A percentile compares a stretch with the other conserved stretches of the same genome.
Evolutionary conservation across 441 rosid species (phyloP).

Genomic region (Corymbia calophylla): DNA sequence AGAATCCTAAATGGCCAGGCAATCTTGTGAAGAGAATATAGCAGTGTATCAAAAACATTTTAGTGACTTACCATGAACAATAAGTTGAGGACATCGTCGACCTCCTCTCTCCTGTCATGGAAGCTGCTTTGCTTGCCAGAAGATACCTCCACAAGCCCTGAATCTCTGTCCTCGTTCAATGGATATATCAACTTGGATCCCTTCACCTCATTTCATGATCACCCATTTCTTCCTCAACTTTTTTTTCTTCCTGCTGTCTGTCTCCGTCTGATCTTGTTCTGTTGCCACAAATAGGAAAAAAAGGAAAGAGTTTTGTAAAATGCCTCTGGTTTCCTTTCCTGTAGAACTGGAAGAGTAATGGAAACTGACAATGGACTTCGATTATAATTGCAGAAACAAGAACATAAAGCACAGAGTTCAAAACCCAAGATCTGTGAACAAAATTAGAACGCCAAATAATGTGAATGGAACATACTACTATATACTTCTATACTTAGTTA

Average conservation of each 20-base stretch:
- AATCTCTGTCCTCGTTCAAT: neutral
- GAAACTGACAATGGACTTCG: neutral
- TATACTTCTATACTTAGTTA: neutral
- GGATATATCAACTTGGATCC: neutral
- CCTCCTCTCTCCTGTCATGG: constrained; percentile 50
- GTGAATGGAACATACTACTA: neutral
- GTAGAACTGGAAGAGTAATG: neutral
- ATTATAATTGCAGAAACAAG: neutral
- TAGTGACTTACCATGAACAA: constrained; percentile 6
- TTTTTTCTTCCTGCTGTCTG: neutral
- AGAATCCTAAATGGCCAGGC: no score
- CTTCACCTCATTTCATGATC: neutral
- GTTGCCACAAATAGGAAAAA: neutral
- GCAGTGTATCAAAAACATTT: no score
- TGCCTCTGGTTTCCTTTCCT: neutral
- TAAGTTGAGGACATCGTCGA: constrained; percentile 45
- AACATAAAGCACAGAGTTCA: neutral
- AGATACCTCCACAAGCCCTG: constrained; percentile 61
- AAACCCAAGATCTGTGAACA: neutral
- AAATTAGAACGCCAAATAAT: neutral
- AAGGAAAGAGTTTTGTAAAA: neutral
- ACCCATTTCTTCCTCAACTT: neutral
- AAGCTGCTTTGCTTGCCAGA: constrained; percentile 85
- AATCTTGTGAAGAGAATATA: no score
- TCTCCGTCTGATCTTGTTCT: neutral